Evolutionary conservation across 2,329 filamentous ascomycete genomes (phyloP), one percentile per base, ranked within the genome.

Genomic region (Colletotrichum godetiae): DNA sequence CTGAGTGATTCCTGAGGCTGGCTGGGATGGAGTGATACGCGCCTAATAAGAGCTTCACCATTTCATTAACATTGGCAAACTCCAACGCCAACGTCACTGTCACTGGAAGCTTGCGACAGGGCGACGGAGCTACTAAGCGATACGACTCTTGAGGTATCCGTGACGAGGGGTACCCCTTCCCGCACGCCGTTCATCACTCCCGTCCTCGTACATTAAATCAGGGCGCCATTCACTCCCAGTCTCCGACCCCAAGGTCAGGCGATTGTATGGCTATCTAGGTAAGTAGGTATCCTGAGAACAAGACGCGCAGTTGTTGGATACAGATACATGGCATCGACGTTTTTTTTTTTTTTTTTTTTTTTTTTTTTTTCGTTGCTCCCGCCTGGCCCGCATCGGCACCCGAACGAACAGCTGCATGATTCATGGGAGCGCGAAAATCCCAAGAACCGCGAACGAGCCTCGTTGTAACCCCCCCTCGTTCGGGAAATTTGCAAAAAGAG

Each of bases 401-500:
- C 57, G 33, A 56, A 57, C 7, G 15, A 49, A 10, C 42, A 49
- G 42, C 58, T 27, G 57, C 59, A 60, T 24, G 55, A 60, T 35
- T 73, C 70, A 60, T 72, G 68, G 55, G 55, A 35, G 42, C 13
- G 42, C 42, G 19, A n/a, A 46, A n/a, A 7, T 15, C 37, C 37
- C 37, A 42, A 15, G 37, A 70, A 12, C 61, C 27, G 29, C 35
- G 24, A 61, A 46, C 24, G 24, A 66, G 53, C 65, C 58, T 69
- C 59, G 49, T 58, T 58, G 63, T 53, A 55, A 60, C 59, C 55
- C 42, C 37, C 65, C 42, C 6, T 64, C 59, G 66, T 56, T 73
- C 70, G 70, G 66, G 70, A 73, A 69, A 69, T 69, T 69, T 65
- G 70, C 66, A 63, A 53, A 63, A 35, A 46, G n/a, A 19, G 42